A percentile compares a stretch with the other conserved stretches of the same genome.
Evolutionary conservation across 495 filamentous ascomycete species (phyloP).

Genomic region (Neurospora sp.): DNA sequence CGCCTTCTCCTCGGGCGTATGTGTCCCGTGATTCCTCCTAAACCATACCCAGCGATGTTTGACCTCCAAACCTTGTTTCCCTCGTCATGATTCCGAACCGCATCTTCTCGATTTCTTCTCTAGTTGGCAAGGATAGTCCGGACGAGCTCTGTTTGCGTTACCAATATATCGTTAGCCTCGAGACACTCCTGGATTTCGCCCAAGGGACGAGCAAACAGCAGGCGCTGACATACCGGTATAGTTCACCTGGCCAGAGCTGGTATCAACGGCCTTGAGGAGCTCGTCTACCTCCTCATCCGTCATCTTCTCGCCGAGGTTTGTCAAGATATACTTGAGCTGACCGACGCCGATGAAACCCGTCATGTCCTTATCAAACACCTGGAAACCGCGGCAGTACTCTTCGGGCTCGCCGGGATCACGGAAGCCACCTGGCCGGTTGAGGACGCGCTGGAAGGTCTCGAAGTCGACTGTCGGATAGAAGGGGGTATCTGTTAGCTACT

Average conservation of each 20-base stretch:
- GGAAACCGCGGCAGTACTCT: constrained; percentile 95
- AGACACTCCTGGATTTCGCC: neutral
- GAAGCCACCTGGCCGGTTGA: constrained; percentile 96
- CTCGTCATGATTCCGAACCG: neutral
- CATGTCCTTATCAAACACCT: constrained; percentile 99
- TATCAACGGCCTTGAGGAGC: constrained; percentile 92
- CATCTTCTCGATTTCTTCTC: constrained; percentile 7
- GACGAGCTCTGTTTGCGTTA: constrained; percentile 57
- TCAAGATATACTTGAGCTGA: constrained; percentile 91
- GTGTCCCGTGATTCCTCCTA: neutral
- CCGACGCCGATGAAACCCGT: constrained; percentile 96
- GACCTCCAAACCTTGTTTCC: neutral
- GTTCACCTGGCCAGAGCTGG: constrained; percentile 88
- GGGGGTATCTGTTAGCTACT: neutral
- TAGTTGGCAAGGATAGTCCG: constrained; percentile 91
- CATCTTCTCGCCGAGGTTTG: constrained; percentile 97
- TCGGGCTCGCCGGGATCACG: constrained; percentile 95
- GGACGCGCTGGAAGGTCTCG: constrained; percentile 87
- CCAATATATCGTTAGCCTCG: constrained; percentile 6
- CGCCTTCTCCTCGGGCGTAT: neutral
- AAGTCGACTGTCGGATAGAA: constrained; percentile 66
- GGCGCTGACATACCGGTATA: constrained; percentile 63
- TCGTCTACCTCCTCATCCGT: constrained; percentile 97
- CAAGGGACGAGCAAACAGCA: neutral
- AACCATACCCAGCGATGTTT: neutral